Evolutionary conservation across 306 rosid genomes (phyloP).

Genomic region (Arachis stenosperma): DNA sequence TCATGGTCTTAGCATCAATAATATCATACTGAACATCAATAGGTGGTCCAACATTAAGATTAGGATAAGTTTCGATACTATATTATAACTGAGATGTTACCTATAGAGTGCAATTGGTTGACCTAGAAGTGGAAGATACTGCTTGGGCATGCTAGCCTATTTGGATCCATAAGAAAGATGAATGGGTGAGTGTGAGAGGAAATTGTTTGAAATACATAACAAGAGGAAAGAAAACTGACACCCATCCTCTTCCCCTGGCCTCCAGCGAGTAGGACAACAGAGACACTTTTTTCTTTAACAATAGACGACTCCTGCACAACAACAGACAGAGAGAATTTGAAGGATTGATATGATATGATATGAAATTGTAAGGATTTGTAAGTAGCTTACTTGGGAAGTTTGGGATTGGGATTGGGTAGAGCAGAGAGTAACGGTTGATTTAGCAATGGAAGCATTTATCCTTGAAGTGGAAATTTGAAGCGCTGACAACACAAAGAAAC

Average conservation of each 20-base stretch:
- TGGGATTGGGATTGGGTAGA: constrained; percentile 17
- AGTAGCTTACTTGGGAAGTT: constrained; percentile 18
- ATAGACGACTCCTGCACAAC: not conserved
- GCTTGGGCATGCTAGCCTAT: constrained; percentile 94
- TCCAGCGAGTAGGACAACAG: constrained; percentile 79
- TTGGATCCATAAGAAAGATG: constrained; percentile 35
- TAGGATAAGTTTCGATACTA: too few species aligned
- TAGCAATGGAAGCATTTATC: not conserved
- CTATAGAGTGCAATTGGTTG: constrained; percentile 91
- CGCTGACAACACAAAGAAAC: not conserved
- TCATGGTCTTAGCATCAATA: constrained; percentile 7
- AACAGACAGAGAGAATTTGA: too few species aligned
- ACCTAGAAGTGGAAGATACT: constrained; percentile 91
- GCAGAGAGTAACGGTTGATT: constrained; percentile 14
- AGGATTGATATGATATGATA: too few species aligned
- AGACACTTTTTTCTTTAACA: constrained; percentile 66
- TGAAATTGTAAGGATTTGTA: too few species aligned
- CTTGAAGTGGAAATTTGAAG: not conserved
- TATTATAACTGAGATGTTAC: constrained; percentile 36
- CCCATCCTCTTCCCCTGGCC: constrained; percentile 94
- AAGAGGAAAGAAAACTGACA: constrained; percentile 46
- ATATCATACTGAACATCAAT: too few species aligned
- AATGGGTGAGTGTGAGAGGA: not conserved
- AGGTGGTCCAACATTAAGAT: too few species aligned
- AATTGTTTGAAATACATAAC: not conserved